phyloP scores from a whole-genome alignment of 305 asterid species.

The Andrographis paniculata region DNA sequence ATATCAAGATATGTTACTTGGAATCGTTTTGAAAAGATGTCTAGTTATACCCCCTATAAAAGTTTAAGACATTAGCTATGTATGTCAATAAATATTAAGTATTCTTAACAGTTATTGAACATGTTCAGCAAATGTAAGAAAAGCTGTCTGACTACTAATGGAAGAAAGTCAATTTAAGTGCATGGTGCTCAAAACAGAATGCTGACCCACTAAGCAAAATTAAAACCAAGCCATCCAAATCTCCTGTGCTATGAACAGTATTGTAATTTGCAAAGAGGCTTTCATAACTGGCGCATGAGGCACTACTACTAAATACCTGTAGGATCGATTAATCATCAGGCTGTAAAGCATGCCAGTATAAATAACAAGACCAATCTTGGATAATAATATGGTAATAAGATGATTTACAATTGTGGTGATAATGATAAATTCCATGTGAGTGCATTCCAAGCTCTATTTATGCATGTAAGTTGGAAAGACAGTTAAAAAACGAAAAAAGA shows the following conservation, averaged over 20 bases:
- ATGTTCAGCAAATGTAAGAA: conserved; percentile 1
- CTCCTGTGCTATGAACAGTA: conserved; percentile 6
- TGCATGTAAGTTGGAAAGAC: conserved; percentile 11
- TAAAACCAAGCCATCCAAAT: conserved; percentile 3
- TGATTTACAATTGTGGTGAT: not conserved
- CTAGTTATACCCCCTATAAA: not conserved
- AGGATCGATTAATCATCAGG: no score
- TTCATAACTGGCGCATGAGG: not conserved
- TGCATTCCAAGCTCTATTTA: conserved; percentile 12
- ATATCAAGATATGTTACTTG: not conserved
- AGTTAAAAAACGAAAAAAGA: conserved; percentile 5
- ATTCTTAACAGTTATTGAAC: not conserved
- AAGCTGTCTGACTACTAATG: conserved; percentile 1
- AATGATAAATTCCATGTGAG: conserved; percentile 3
- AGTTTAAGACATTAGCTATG: not conserved
- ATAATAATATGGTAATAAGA: no score
- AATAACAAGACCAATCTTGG: no score
- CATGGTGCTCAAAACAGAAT: not conserved
- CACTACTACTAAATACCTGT: not conserved
- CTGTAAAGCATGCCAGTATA: no score
- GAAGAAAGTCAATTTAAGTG: conserved; percentile 6
- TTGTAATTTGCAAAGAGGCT: conserved; percentile 5
- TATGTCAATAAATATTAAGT: not conserved
- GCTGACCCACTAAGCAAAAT: conserved; percentile 5
- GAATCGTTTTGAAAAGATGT: not conserved